Base-by-base conservation (phyloP, 1,284 basidiomycete genomes). In the Irpex lacteus region DNA sequence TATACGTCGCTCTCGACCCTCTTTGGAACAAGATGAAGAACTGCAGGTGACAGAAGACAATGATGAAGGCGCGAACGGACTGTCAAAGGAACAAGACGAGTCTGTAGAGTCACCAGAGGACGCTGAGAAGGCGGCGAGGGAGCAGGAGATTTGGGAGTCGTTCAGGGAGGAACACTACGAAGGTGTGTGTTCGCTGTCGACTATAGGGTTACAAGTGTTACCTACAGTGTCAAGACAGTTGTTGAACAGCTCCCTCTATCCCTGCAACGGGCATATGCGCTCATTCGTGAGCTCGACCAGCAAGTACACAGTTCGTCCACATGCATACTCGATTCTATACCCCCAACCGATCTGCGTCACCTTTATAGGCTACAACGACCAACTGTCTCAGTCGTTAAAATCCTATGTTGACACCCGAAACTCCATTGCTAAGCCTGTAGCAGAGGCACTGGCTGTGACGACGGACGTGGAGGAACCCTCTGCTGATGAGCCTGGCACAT, bases 231-330 rank as follows among this genome's bases (percentile, higher is more conserved):
- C 60, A 44, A 26, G 5, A 36, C 47, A 32, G 13, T 32, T 63
- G 85, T 95, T 61, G 95, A 96, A 70, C 94, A 96, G 74, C 77
- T 97, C 4, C 95, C 95, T 2, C 78, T 96, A 64, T 92, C 92
- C 61, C 75, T 97, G 60, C 90, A 94, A 71, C 82, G 95, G 47
- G 90, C 92, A 64, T 91, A 90, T 74, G 81, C 87, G 21, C 79
- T 97, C 40, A 83, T 96, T 71, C 80, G 84, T n/a, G 94, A 97
- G 75, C 78, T 96, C 36, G 95, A 97, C 69, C 81, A 87, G 65
- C 91, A 94, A 72, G 82, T 86, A 60, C 75, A 84, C 60, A 78
- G 92, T 92, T 68, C 67, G 85, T 56, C 5, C 34, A 19, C 11
- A 3, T 72, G 11, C 19, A 56, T 54, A 21, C 37, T 18, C 54